Conservation (phyloP, 2,329 filamentous ascomycete species). For the Thermoascus crustaceus region DNA sequence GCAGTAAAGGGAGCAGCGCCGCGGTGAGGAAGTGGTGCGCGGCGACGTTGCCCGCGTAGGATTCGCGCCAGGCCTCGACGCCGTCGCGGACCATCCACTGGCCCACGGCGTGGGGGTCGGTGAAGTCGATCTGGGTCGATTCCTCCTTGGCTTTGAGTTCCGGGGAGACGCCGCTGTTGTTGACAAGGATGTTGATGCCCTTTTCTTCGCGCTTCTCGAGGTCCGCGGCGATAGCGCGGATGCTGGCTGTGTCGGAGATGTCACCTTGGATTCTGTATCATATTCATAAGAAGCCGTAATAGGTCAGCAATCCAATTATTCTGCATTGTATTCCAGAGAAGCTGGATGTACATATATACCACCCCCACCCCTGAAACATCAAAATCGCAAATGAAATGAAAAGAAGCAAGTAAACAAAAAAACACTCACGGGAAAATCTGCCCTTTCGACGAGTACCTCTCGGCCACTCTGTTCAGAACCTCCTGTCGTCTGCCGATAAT, state of each 20-base stretch:
- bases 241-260: constrained; percentile 44
- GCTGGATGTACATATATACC: neutral
- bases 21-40: constrained; percentile 47
- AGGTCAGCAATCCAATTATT: neutral
- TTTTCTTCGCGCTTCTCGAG: constrained; percentile 45
- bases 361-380: too few relatives aligned
- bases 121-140: constrained; percentile 17
- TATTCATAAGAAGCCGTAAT: too few relatives aligned
- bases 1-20: constrained; percentile 47
- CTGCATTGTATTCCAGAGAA: neutral
- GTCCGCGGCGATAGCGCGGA: constrained; percentile 41
- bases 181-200: constrained; percentile 42
- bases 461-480: constrained; percentile 37
- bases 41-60: constrained; percentile 45
- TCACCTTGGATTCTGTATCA: constrained; percentile 34
- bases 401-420: too few relatives aligned
- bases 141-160: constrained; percentile 45
- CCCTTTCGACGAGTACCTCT: constrained; percentile 36
- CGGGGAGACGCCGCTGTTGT: constrained; percentile 37
- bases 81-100: constrained; percentile 13
- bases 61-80: constrained; percentile 40
- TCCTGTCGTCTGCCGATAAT: constrained; percentile 41
- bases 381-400: too few relatives aligned
- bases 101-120: constrained; percentile 7
- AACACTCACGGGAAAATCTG: constrained; percentile 39